Percentiles rank a stretch among this genome's conserved stretches.
Evolutionary conservation across 208 protist genomes (phyloP).

Genomic region (Crithidia thermophila): DNA sequence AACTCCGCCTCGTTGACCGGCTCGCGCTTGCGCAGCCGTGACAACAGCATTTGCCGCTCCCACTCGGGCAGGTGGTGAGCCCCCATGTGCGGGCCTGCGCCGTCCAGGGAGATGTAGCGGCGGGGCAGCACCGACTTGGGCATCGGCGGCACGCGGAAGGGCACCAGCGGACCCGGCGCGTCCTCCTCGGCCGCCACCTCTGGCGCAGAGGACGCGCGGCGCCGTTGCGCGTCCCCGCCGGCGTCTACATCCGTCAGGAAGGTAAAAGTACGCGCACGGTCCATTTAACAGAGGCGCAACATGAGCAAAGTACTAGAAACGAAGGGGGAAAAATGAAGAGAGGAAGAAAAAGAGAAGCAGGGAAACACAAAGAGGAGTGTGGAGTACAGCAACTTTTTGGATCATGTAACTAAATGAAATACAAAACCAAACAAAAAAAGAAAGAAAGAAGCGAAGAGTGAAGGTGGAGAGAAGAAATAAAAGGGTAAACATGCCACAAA

Average conservation of each 20-base stretch:
- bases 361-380: not conserved
- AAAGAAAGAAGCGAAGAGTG: not conserved
- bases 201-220: not conserved
- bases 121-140: constrained; percentile 20
- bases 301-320: not conserved
- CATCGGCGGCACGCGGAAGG: constrained; percentile 58
- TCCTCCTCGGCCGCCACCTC: constrained; percentile 14
- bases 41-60: constrained; percentile 67
- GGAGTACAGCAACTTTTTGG: no score
- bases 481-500: not conserved
- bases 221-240: not conserved
- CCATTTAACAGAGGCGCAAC: no score
- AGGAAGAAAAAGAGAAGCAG: not conserved
- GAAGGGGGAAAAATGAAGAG: not conserved
- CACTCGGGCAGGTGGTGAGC: constrained; percentile 45
- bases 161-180: constrained; percentile 20
- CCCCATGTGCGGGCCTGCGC: constrained; percentile 11
- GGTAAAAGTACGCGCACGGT: not conserved
- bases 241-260: constrained; percentile 36
- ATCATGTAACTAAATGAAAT: not conserved
- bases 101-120: constrained; percentile 38
- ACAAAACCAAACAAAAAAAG: not conserved
- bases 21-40: constrained; percentile 39
- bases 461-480: not conserved
- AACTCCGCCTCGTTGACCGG: constrained; percentile 56